Evolutionary conservation across 116 monocot species (phyloP).

Genomic region (Trichopus zeylanicus): DNA sequence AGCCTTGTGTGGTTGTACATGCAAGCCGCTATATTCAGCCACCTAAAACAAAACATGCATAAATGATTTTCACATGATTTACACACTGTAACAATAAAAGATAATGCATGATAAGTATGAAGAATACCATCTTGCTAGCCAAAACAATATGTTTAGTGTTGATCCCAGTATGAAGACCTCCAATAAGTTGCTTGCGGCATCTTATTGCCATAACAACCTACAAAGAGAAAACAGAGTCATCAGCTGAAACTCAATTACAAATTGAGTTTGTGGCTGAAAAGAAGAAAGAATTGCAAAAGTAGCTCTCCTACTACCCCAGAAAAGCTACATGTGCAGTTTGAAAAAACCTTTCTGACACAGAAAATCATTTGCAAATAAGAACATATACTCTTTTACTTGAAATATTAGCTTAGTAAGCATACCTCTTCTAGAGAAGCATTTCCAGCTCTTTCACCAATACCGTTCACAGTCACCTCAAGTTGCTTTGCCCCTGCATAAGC

Average conservation of each 20-base stretch:
- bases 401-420: background rate
- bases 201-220: conserved; percentile 89
- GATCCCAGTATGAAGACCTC: conserved; percentile 76
- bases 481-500: conserved; percentile 84
- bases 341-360: too few species aligned
- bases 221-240: background rate
- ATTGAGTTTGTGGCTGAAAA: background rate
- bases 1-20: conserved; percentile 64
- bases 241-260: background rate
- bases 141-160: conserved; percentile 67
- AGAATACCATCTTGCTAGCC: conserved; percentile 49
- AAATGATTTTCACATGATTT: too few species aligned
- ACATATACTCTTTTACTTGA: too few species aligned
- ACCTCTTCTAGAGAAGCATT: conserved; percentile 99
- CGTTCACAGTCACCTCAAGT: conserved; percentile 87
- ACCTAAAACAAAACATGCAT: conserved; percentile 37
- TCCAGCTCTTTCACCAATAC: conserved; percentile 97
- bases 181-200: conserved; percentile 47
- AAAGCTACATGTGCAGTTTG: background rate
- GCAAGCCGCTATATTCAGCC: conserved; percentile 44
- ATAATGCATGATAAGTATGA: background rate
- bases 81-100: background rate
- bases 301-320: background rate
- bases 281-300: background rate
- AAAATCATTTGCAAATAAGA: too few species aligned